Evolutionary conservation across 768 basidiomycete genomes (phyloP), one percentile per base, ranked within the genome.

Genomic region (Boletus insuetus): DNA sequence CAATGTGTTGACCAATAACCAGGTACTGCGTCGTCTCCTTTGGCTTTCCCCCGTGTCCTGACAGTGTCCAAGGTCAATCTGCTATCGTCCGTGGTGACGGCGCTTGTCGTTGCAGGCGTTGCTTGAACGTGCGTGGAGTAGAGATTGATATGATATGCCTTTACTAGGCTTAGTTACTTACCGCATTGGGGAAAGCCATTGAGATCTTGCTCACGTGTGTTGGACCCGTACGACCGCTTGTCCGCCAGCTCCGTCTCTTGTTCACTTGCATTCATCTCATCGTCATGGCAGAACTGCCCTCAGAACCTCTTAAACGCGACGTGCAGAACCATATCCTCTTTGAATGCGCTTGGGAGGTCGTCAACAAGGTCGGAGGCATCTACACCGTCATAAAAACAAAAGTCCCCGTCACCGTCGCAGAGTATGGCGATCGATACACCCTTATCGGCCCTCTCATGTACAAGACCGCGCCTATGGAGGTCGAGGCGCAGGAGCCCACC

Each of bases 361-460:
- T 89, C 34, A 97, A 98, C 83, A 98, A 97, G 75, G 95, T 98
- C 72, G 96, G 95, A 63, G 96, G 96, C 58, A 98, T 98, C 74
- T 98, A 98, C 81, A 98, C 96, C 60, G 96, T 99, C 76, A 97
- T 98, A 71, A 98, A 98, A 77, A 98, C 97, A 48, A 99, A 99
- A 71, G 94, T 97, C 53, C 97, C 97, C 51, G 93, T 99, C 75
- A 98, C 97, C 63, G 90, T 95, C 68, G 85, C 86, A 53, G 97
- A 98, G 74, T 98, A 89, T 75, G 94, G 91, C 66, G 91, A 93
- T 75, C 82, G 95, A 67, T 97, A 96, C 77, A 91, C 87, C 63
- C 86, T 99, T 70, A 91, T 99, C 66, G 97, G 97, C 32, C 97
- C 97, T n/a, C 84, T 99, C 59, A 90, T 87, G 47, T 96, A 98